Evolutionary conservation across 2,329 filamentous ascomycete species (phyloP), one percentile per base, ranked within the genome.

Genomic region (Talaromyces atroroseus): DNA sequence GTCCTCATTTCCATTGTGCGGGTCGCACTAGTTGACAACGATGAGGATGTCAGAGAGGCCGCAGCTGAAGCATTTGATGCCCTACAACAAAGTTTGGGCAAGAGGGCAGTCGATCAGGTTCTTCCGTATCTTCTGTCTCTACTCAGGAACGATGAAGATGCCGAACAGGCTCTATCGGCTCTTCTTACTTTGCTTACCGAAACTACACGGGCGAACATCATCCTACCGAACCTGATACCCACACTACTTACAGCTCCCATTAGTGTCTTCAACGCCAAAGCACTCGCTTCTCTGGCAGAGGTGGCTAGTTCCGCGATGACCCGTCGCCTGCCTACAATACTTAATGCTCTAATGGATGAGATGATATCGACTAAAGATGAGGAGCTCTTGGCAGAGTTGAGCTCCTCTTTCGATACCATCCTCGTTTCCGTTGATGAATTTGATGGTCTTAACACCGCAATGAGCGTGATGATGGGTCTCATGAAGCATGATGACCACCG

Each of bases 51-150:
- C 49, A 83, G 94, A 70, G 94, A 99, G 72, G 90, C 94, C 57
- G 94, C 95, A 24, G 94, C 95, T 21, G 94, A 99, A 73, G 94
- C 94, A 1, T 99, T 99, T 68, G 94, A 99, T 72, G 90, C 92
- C 34, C 75, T 99, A 58, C 94, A 99, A 73, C 89, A 92, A 66
- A 89, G 95, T 52, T 80, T 97, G 60, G 94, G 94, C 77, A 97
- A 96, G 80, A 88, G 85, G 66, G 92, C 91, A 54, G 89, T 99
- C 52, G 92, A 99, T 67, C 91, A 97, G 70, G 94, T 99, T 23
- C 80, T 99, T 61, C 95, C 95, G 54, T 88, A 91, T 75, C 84
- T 99, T 29, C 86, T 99, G 67, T 92, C 84, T 68, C 82, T 97
- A n/a, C 78, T 99, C 58, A 87, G 92, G 55, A 88, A 87, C 49